A percentile compares a stretch with the other conserved stretches of the same genome.
Evolutionary conservation across 2,329 filamentous ascomycete species (phyloP).

Genomic region (Ramularia endophylla): DNA sequence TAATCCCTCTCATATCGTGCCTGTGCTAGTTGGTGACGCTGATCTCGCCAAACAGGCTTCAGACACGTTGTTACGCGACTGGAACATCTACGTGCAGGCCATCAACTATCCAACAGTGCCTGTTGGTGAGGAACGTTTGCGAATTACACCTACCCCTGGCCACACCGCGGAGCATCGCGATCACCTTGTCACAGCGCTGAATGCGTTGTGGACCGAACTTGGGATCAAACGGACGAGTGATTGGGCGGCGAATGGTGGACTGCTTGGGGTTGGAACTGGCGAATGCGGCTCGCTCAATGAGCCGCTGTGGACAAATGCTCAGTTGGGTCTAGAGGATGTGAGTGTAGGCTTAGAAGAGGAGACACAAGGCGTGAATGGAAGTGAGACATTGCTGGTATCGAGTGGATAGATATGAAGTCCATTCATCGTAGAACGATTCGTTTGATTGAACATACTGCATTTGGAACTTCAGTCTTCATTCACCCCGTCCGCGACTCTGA

Average conservation of each 20-base stretch:
- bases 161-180: slow-evolving; percentile 79
- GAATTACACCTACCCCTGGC: slow-evolving; percentile 91
- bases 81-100: slow-evolving; percentile 92
- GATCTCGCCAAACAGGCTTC: slow-evolving; percentile 86
- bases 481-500: too few relatives aligned
- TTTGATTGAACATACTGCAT: too few relatives aligned
- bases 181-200: slow-evolving; percentile 74
- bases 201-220: slow-evolving; percentile 80
- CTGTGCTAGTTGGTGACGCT: slow-evolving; percentile 86
- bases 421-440: too few relatives aligned
- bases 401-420: too few relatives aligned
- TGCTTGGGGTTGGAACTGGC: slow-evolving; percentile 82
- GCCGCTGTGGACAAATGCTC: slow-evolving; percentile 86
- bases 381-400: too few relatives aligned
- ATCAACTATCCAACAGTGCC: slow-evolving; percentile 99
- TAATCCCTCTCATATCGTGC: slow-evolving; percentile 92
- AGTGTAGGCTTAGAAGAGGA: too few relatives aligned
- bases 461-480: too few relatives aligned
- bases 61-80: slow-evolving; percentile 82
- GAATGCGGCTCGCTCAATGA: slow-evolving; percentile 50
- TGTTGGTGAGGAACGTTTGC: slow-evolving; percentile 87
- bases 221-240: slow-evolving; percentile 86
- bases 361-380: too few relatives aligned
- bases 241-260: slow-evolving; percentile 84
- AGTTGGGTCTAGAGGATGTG: too few relatives aligned